These are phyloP conservation scores for Phytophthora idaei DNA, from an alignment of 352 stramenopile species.

Conservation along the genomic window DNA sequence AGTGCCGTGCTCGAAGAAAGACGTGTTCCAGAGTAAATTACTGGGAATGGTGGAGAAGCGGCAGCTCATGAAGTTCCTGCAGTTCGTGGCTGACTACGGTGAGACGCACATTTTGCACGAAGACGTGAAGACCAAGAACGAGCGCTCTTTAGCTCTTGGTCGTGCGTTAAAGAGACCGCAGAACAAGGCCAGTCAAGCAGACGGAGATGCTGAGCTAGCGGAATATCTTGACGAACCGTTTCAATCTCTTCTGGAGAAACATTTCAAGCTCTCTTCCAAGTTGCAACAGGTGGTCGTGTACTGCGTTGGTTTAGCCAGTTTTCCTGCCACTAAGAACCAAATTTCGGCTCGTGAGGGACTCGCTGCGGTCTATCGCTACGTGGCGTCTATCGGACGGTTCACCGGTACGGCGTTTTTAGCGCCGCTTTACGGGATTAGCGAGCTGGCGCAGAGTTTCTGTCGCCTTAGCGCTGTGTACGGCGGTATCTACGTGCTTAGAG, in stretches of 20 bases:
- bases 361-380: slow-evolving; percentile 59
- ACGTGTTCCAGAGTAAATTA: slow-evolving; percentile 89
- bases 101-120: slow-evolving; percentile 73
- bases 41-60: slow-evolving; percentile 89
- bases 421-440: slow-evolving; percentile 84
- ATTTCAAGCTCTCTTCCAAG: slow-evolving; percentile 79
- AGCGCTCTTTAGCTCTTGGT: slow-evolving; percentile 76
- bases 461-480: slow-evolving; percentile 86
- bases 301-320: slow-evolving; percentile 80
- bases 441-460: slow-evolving; percentile 90
- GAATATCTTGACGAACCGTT: slow-evolving; percentile 69
- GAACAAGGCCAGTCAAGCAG: slow-evolving; percentile 77
- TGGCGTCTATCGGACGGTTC: slow-evolving; percentile 86
- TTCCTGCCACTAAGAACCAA: slow-evolving; percentile 51
- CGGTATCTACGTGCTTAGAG: slow-evolving; percentile 83
- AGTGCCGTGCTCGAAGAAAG: slow-evolving; percentile 90
- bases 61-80: slow-evolving; percentile 91
- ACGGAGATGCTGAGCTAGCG: slow-evolving; percentile 34
- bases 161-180: slow-evolving; percentile 85
- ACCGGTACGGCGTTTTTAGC: slow-evolving; percentile 84
- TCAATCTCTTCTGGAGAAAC: slow-evolving; percentile 62
- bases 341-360: slow-evolving; percentile 59
- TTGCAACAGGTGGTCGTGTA: slow-evolving; percentile 88
- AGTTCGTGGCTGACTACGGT: slow-evolving; percentile 88
- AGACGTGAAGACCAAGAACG: slow-evolving; percentile 87